Evolutionary conservation across 2,329 filamentous ascomycete species (phyloP), one percentile per base, ranked within the genome.

Genomic region (Shiraia bambusicola): DNA sequence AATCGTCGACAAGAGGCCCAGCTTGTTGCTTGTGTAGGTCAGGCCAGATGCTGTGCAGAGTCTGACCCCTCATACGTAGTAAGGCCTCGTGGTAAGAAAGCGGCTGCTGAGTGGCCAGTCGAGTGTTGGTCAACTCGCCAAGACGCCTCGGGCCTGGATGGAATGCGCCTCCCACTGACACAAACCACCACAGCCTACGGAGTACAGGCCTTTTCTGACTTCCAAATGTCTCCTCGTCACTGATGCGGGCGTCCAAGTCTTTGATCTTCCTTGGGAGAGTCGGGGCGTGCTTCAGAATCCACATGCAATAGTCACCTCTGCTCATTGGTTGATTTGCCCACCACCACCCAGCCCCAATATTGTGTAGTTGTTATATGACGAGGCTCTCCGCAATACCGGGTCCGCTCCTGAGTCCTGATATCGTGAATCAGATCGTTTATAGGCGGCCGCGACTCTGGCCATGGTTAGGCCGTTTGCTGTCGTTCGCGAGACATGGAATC

Each of bases 401-500:
- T 28, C 49, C 41, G 38, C 16, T 50, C 34, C 41, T 50, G 46
- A 44, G 32, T 25, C 42, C n/a, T 22, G 19, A 22, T 22, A 22
- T 37, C 30, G 50, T 54, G 49, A 43, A 58, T 39, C 42, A 49
- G 34, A 37, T 40, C 34, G 45, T 43, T 45, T 43, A 17, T n/a
- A n/a, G n/a, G 43, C 38, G 43, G 42, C 35, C 28, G 31, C 34
- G 32, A 46, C 32, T 37, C 36, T 47, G 45, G 40, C 44, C 40
- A 58, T 50, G 51, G 35, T 52, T 27, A 52, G 50, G 34, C 57
- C 56, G 13, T 15, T 58, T 10, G 49, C 55, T 33, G 56, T 58
- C 22, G 34, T 64, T 32, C 49, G 49, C 28, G 61, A 65, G 40
- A 60, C 57, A 52, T 65, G 59, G 59, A 46, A 42, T 16, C 52